These are phyloP conservation scores for Eremothecium sinecaudum DNA, from an alignment of 1,139 yeast genomes.

Conservation along the genomic window DNA sequence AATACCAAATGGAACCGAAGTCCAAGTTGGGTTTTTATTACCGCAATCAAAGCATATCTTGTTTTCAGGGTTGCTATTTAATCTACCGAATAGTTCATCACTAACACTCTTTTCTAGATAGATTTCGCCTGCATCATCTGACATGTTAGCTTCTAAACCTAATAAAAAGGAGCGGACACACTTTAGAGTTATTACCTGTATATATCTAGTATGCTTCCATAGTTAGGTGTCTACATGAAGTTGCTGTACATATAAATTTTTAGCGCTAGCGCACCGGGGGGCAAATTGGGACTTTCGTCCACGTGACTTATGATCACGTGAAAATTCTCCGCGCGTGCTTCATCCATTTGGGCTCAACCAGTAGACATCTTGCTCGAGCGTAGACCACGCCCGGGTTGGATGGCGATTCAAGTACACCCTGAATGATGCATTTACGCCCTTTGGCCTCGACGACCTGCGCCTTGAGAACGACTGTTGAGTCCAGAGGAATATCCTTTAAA, in stretches of 20 bases:
- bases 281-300: too few relatives aligned
- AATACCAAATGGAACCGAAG: constrained; percentile 92
- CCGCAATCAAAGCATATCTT: constrained; percentile 87
- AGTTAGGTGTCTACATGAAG: too few relatives aligned
- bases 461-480: constrained; percentile 53
- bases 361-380: constrained; percentile 52
- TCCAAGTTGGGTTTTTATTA: constrained; percentile 96
- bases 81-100: constrained; percentile 27
- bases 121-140: constrained; percentile 28
- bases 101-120: constrained; percentile 28
- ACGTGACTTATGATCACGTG: too few relatives aligned
- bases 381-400: constrained; percentile 23
- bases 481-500: constrained; percentile 53
- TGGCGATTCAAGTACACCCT: constrained; percentile 48
- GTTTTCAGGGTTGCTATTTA: constrained; percentile 43
- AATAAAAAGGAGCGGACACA: too few relatives aligned
- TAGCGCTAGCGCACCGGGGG: too few relatives aligned
- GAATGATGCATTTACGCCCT: constrained; percentile 74
- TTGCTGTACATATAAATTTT: too few relatives aligned
- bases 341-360: constrained; percentile 78
- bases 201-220: too few relatives aligned
- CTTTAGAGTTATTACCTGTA: too few relatives aligned
- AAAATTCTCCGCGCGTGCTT: constrained; percentile 51
- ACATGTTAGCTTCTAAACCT: constrained; percentile 11
- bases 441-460: constrained; percentile 59